Evolutionary conservation across 139 green algal species (phyloP).

Genomic region (Nannochloris sp.): DNA sequence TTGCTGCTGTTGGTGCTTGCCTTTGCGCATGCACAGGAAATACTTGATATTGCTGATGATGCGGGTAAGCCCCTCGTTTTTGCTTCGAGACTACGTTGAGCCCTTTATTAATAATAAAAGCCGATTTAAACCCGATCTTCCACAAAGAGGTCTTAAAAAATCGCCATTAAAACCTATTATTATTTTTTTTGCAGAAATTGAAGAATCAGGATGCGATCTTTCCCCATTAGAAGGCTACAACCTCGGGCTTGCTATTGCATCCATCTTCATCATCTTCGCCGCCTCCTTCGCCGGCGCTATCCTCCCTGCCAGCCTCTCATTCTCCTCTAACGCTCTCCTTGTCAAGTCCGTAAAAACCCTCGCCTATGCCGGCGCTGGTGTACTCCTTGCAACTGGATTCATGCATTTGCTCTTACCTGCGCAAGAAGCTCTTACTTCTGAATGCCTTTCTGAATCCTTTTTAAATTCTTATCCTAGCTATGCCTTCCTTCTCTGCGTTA

Average conservation of each 20-base stretch:
- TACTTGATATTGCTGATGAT: too few species aligned
- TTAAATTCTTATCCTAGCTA: slow-evolving; percentile 22
- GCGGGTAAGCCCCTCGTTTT: too few species aligned
- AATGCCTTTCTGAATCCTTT: slow-evolving; percentile 29
- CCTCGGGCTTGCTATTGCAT: neutral
- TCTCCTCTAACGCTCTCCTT: neutral
- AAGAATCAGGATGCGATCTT: too few species aligned
- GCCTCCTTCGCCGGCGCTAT: neutral
- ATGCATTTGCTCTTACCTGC: slow-evolving; percentile 49
- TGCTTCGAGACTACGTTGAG: too few species aligned
- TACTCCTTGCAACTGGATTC: slow-evolving; percentile 36
- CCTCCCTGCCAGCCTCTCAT: neutral
- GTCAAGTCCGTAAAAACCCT: slow-evolving; percentile 3
- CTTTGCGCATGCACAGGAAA: too few species aligned
- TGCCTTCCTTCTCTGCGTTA: slow-evolving; percentile 20
- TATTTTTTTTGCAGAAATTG: too few species aligned
- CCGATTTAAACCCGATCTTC: too few species aligned
- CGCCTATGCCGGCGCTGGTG: slow-evolving; percentile 7
- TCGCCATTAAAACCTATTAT: too few species aligned
- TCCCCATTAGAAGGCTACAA: neutral
- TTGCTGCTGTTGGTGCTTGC: too few species aligned
- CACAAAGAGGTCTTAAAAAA: too few species aligned
- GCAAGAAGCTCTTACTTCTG: slow-evolving; percentile 1
- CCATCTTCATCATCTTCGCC: neutral
- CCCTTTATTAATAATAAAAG: too few species aligned